Evolutionary conservation across 805 yeast genomes (phyloP).

Genomic region (Metschnikowia gelsemii): DNA sequence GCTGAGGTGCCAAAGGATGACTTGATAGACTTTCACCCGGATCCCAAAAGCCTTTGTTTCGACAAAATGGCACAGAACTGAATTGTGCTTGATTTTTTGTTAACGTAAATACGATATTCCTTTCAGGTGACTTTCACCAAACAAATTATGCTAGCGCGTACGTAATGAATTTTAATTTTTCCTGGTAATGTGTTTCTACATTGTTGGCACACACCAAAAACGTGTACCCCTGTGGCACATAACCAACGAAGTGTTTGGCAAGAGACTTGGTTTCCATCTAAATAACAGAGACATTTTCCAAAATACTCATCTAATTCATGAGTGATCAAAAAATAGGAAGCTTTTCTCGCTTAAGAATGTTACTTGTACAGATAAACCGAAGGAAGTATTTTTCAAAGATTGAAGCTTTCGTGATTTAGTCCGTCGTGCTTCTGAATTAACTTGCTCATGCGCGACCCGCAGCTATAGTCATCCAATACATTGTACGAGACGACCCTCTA

Average conservation of each 20-base stretch:
- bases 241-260: too few relatives aligned
- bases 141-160: background rate
- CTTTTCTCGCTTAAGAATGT: too few relatives aligned
- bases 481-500: background rate
- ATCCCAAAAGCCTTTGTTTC: background rate
- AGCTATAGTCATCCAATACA: background rate
- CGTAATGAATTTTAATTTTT: too few relatives aligned
- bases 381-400: too few relatives aligned
- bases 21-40: conserved; percentile 1
- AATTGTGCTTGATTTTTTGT: background rate
- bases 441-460: conserved; percentile 2
- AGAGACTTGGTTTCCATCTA: too few relatives aligned
- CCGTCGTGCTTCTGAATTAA: conserved; percentile 4
- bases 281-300: too few relatives aligned
- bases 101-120: background rate
- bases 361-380: too few relatives aligned
- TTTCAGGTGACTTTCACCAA: background rate
- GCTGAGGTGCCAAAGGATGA: conserved; percentile 48
- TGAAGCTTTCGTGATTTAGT: background rate
- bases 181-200: too few relatives aligned
- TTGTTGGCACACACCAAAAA: too few relatives aligned
- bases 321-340: too few relatives aligned
- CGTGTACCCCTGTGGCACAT: too few relatives aligned
- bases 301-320: too few relatives aligned
- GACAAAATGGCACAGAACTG: background rate